Evolutionary conservation across 371 early-diverging fungal genomes (phyloP).

Genomic region (Fennellomyces sp.): DNA sequence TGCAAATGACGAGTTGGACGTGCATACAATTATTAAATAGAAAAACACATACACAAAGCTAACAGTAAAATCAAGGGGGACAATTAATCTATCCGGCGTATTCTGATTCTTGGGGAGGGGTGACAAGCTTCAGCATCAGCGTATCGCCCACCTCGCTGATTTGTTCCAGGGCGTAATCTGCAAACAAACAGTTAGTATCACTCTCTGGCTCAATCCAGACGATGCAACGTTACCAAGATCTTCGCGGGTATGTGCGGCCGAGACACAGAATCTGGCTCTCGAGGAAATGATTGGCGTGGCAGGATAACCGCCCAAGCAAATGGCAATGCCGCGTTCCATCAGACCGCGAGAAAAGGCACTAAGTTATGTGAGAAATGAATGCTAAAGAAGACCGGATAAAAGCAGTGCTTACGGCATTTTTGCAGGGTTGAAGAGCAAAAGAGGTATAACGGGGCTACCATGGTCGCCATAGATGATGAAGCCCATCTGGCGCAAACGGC

Average conservation of each 20-base stretch:
- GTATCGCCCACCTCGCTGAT: constrained; percentile 62
- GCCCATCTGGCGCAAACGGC: constrained; percentile 84
- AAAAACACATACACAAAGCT: not conserved
- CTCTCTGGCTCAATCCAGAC: not conserved
- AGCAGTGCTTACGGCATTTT: constrained; percentile 82
- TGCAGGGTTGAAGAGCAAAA: constrained; percentile 96
- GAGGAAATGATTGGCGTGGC: constrained; percentile 98
- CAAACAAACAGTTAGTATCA: constrained; percentile 5
- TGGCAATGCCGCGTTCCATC: constrained; percentile 91
- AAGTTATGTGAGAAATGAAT: not conserved
- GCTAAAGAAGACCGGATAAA: not conserved
- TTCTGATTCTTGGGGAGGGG: not conserved
- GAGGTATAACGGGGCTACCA: constrained; percentile 97
- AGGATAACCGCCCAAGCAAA: constrained; percentile 99
- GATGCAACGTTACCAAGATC: constrained; percentile 74
- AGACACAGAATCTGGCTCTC: constrained; percentile 97
- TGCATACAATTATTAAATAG: not conserved
- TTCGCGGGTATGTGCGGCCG: constrained; percentile 93
- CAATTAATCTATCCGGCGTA: not conserved
- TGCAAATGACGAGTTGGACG: not conserved
- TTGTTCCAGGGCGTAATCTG: constrained; percentile 56
- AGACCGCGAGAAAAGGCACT: constrained; percentile 94
- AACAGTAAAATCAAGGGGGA: not conserved
- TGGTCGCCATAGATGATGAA: constrained; percentile 96
- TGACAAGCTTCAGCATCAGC: constrained; percentile 49